These are phyloP conservation scores for Phytophthora sojae DNA, from an alignment of 352 stramenopile species.

Conservation along the genomic window DNA sequence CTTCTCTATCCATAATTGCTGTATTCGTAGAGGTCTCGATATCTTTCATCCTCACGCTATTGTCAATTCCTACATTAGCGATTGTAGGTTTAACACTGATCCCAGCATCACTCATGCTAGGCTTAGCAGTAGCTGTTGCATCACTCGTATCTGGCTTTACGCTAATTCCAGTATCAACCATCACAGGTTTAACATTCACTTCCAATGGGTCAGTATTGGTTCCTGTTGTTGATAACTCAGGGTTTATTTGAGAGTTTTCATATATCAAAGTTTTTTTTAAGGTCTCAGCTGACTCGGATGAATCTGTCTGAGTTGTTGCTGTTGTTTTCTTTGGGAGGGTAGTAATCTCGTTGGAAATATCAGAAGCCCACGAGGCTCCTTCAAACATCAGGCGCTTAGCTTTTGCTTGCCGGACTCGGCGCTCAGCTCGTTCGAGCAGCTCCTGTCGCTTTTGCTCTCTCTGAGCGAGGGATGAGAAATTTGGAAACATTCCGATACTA, in stretches of 20 bases:
- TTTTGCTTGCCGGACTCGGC: background rate
- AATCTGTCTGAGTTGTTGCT: constrained; percentile 26
- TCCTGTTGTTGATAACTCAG: constrained; percentile 2
- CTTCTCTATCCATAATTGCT: background rate
- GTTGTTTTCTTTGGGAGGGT: constrained; percentile 6
- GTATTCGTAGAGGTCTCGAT: constrained; percentile 1
- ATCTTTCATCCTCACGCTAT: background rate
- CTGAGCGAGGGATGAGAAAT: constrained; percentile 7
- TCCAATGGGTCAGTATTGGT: background rate
- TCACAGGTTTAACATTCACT: background rate
- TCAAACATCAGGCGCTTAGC: too few relatives aligned
- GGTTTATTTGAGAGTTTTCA: constrained; percentile 7
- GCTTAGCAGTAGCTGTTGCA: background rate
- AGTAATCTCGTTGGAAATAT: background rate
- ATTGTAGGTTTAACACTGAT: background rate
- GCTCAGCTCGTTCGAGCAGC: constrained; percentile 17
- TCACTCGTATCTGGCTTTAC: too few relatives aligned
- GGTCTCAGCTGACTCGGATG: constrained; percentile 3
- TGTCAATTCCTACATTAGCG: background rate
- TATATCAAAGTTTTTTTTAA: constrained; percentile 21
- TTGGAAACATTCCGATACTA: too few relatives aligned
- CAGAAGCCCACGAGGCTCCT: too few relatives aligned
- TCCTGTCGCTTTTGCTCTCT: too few relatives aligned
- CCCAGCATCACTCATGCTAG: background rate
- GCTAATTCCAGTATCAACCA: background rate